Evolutionary conservation across 2,329 filamentous ascomycete species (phyloP), one percentile per base, ranked within the genome.

Genomic region (Ceratocystiopsis brevicomis): DNA sequence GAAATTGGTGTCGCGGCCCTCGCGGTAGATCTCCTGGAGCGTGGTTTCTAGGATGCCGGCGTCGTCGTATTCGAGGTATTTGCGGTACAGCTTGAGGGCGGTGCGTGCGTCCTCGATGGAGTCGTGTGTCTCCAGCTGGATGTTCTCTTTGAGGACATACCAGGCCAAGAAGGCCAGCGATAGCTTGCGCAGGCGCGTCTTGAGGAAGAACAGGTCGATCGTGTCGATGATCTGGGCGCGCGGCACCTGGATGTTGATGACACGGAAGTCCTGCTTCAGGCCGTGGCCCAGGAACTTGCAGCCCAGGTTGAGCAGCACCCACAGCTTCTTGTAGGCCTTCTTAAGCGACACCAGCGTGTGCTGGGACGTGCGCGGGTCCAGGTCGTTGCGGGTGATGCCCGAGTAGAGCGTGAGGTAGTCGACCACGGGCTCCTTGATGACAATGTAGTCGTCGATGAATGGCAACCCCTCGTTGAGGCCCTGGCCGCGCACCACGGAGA

Each of bases 371-470:
- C 76, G 69, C 4, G 80, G 76, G 52, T 94, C 86, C 10, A 98
- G 68, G 55, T 98, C 90, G 18, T 81, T 79, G 1, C 79, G 73
- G 5, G 79, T 81, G 51, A 98, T 93, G 37, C 90, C 90, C 0
- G 88, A 96, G 64, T 85, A 96, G 38, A 81, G 79, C 0, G 92
- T 98, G 35, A 98, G 68, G 56, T 96, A 95, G 62, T 98, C 90
- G 46, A 96, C 83, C 19, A 98, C 84, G 1, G 81, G 78, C 56
- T 96, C 90, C 47, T 78, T 78, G 53, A 92, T 88, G 32, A 78
- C 77, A 48, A 98, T 94, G 59, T 98, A 98, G 61, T 98, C 90
- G 56, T 98, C 90, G 49, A 98, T 92, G 55, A 96, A 96, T 0
- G 90, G 84, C 1, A 79, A 59, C 0, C 86, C 86, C 57, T 92